Percentiles rank a stretch among this genome's conserved stretches.
These are phyloP conservation scores for Vitis amurensis DNA, from an alignment of 164 flowering plant genomes.

Conservation along the genomic window DNA sequence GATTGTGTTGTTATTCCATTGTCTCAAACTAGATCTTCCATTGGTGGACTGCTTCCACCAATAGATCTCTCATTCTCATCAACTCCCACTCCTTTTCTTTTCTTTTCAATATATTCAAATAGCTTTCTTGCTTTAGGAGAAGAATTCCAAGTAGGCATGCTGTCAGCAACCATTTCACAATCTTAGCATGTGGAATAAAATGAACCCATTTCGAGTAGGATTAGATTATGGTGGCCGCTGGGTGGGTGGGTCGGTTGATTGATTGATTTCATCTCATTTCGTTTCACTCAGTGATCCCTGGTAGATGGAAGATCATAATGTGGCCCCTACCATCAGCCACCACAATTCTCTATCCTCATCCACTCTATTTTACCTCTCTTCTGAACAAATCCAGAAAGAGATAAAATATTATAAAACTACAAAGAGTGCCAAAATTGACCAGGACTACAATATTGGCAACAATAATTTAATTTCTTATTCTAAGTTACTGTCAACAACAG, in stretches of 20 bases:
- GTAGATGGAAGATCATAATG: slow-evolving; percentile 10
- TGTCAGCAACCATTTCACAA: slow-evolving; percentile 38
- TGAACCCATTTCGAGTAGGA: slow-evolving; percentile 11
- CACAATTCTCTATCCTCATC: slow-evolving; percentile 11
- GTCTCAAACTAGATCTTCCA: slow-evolving; percentile 36
- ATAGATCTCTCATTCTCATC: slow-evolving; percentile 32
- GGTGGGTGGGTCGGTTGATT: slow-evolving; percentile 44
- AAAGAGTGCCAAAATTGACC: slow-evolving; percentile 24
- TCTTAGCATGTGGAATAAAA: slow-evolving; percentile 40
- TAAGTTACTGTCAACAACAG: not conserved
- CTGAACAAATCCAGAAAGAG: slow-evolving; percentile 7
- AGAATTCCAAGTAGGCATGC: slow-evolving; percentile 49
- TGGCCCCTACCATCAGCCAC: slow-evolving; percentile 30
- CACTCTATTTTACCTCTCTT: slow-evolving; percentile 12
- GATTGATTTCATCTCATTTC: slow-evolving; percentile 30
- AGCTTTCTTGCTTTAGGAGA: slow-evolving; percentile 23
- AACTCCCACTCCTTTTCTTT: slow-evolving; percentile 33
- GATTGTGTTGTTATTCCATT: slow-evolving; percentile 63
- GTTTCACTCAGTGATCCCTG: slow-evolving; percentile 9
- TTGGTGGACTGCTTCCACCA: slow-evolving; percentile 53
- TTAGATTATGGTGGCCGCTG: slow-evolving; percentile 27
- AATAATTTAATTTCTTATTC: not conserved
- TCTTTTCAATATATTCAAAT: slow-evolving; percentile 25
- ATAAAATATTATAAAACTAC: not conserved
- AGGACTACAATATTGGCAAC: not conserved